A percentile compares a stretch with the other conserved stretches of the same genome.
Conservation (phyloP, 176 grass and related monocot species). For the Thinopyrum elongatum region DNA sequence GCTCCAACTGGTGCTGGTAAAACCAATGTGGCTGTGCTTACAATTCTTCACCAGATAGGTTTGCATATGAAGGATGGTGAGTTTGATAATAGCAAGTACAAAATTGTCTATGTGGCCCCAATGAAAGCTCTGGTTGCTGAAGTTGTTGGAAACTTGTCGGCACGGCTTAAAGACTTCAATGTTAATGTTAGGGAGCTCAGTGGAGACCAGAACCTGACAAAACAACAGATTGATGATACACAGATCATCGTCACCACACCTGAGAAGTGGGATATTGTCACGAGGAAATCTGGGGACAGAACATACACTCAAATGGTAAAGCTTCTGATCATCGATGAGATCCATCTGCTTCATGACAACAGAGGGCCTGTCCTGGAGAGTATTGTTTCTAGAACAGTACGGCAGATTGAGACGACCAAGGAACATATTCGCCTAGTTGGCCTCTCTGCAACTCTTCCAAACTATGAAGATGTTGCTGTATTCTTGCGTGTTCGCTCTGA, state of each 20-base stretch:
- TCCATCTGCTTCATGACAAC: slow-evolving; percentile 96
- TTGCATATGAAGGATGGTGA: slow-evolving; percentile 78
- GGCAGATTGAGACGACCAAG: slow-evolving; percentile 92
- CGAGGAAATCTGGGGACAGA: slow-evolving; percentile 92
- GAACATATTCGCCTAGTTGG: slow-evolving; percentile 88
- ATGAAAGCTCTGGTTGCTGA: slow-evolving; percentile 99
- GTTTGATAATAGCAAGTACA: slow-evolving; percentile 79
- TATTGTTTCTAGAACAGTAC: slow-evolving; percentile 89
- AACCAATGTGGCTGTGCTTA: slow-evolving; percentile 92
- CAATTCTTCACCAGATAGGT: slow-evolving; percentile 88
- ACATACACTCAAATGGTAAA: slow-evolving; percentile 97
- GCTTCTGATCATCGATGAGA: slow-evolving; percentile 92
- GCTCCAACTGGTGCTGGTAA: slow-evolving; percentile 97
- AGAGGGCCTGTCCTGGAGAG: slow-evolving; percentile 96
- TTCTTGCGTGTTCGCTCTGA: slow-evolving; percentile 70
- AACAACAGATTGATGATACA: slow-evolving; percentile 94
- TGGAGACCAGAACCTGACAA: slow-evolving; percentile 84
- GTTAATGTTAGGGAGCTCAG: slow-evolving; percentile 90
- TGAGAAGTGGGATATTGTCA: slow-evolving; percentile 99
- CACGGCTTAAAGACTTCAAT: slow-evolving; percentile 54
- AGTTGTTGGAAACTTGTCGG: slow-evolving; percentile 89
- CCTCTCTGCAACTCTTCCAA: slow-evolving; percentile 83
- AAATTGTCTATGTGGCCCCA: slow-evolving; percentile 97
- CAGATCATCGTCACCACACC: slow-evolving; percentile 98
- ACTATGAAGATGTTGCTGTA: slow-evolving; percentile 84